These are phyloP conservation scores for Allantophomopsis lycopodina DNA, from an alignment of 2,329 filamentous ascomycete species.

Conservation along the genomic window DNA sequence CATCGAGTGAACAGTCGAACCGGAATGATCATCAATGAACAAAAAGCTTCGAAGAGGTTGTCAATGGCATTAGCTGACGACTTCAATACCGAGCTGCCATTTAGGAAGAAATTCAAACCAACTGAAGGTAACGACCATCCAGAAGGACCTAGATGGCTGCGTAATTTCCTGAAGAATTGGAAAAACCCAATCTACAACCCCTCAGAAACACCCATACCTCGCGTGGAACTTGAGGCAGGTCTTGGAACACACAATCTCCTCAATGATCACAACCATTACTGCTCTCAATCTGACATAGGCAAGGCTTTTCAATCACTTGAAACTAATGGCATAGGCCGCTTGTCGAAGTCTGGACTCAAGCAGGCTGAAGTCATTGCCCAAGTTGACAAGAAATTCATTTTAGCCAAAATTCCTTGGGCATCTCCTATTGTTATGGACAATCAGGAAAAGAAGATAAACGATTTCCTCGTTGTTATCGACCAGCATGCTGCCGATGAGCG, in stretches of 20 bases:
- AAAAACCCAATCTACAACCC: slow-evolving; percentile 62
- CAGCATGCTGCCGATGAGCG: slow-evolving; percentile 94
- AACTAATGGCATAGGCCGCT: slow-evolving; percentile 21
- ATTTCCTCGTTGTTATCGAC: slow-evolving; percentile 59
- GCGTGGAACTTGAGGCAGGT: slow-evolving; percentile 19
- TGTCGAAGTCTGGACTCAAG: slow-evolving; percentile 49
- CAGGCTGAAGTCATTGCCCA: slow-evolving; percentile 60
- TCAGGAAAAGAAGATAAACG: neutral
- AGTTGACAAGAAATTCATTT: slow-evolving; percentile 81
- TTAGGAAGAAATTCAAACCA: neutral
- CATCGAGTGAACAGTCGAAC: slow-evolving; percentile 40
- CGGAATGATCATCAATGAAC: slow-evolving; percentile 26
- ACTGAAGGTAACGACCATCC: neutral
- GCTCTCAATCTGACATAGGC: slow-evolving; percentile 14
- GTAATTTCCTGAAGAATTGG: slow-evolving; percentile 49
- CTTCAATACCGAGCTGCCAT: neutral
- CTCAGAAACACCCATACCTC: slow-evolving; percentile 30
- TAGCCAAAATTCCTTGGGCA: slow-evolving; percentile 38
- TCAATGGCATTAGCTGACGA: slow-evolving; percentile 8
- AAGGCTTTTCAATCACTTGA: slow-evolving; percentile 12
- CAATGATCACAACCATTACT: slow-evolving; percentile 11
- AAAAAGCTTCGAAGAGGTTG: slow-evolving; percentile 18
- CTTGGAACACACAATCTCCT: slow-evolving; percentile 8
- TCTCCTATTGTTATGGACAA: neutral
- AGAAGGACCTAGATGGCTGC: slow-evolving; percentile 37